Percentiles rank a stretch among this genome's conserved stretches.
These are phyloP conservation scores for Ganoderma lucidum DNA, from an alignment of 1,284 basidiomycete genomes.

Conservation along the genomic window DNA sequence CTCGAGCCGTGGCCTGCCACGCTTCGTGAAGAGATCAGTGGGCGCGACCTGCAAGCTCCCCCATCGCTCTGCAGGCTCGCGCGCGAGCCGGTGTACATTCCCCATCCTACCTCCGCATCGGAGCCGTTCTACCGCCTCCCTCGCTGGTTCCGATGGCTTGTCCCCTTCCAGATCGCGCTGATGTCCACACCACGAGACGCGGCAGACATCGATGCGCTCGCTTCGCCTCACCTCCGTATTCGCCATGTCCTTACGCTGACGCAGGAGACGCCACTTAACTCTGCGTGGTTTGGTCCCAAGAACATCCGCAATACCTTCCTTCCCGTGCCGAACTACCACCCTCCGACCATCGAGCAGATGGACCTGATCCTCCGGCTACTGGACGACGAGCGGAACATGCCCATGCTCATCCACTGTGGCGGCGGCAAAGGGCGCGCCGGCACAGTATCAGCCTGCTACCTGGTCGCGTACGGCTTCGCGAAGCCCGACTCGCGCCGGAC, in stretches of 20 bases:
- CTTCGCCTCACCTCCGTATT: slow-evolving; percentile 56
- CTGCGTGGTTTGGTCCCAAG: slow-evolving; percentile 55
- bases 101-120: slow-evolving; percentile 24
- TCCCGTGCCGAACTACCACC: slow-evolving; percentile 59
- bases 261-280: slow-evolving; percentile 59
- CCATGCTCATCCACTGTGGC: slow-evolving; percentile 67
- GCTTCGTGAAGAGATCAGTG: slow-evolving; percentile 46
- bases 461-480: slow-evolving; percentile 62
- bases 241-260: slow-evolving; percentile 66
- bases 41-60: slow-evolving; percentile 33
- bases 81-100: slow-evolving; percentile 52
- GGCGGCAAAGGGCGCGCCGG: slow-evolving; percentile 71
- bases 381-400: slow-evolving; percentile 51
- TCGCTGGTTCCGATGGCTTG: slow-evolving; percentile 68
- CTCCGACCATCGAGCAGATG: slow-evolving; percentile 68
- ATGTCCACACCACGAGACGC: slow-evolving; percentile 65
- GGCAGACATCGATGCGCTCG: slow-evolving; percentile 57
- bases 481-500: slow-evolving; percentile 46
- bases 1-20: slow-evolving; percentile 51
- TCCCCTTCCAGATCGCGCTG: slow-evolving; percentile 63
- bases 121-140: slow-evolving; percentile 51
- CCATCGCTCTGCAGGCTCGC: slow-evolving; percentile 52
- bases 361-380: slow-evolving; percentile 59
- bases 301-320: slow-evolving; percentile 61
- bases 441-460: slow-evolving; percentile 66